Base-by-base conservation (phyloP, 345 rosid species). In the Toxicodendron radicans region DNA sequence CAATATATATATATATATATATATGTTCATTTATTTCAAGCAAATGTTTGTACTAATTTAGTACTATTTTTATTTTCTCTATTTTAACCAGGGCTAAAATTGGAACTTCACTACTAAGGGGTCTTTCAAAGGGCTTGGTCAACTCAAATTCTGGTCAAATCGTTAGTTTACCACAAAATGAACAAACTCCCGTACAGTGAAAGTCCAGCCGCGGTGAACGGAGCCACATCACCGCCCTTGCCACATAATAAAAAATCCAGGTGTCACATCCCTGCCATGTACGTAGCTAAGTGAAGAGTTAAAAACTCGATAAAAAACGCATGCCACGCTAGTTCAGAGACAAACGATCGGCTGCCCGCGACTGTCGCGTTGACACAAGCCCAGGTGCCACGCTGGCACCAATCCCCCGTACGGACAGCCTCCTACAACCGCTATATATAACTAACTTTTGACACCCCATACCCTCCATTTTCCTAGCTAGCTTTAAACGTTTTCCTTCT, bases 361-460 rank as follows among this genome's bases (percentile, higher is more conserved):
- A 59, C 43, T 64, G 4, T 35, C 79, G 82, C 61, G 77, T 76
- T 79, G 88, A 80, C 83, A 32, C 73, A 64, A 35, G 68, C 65
- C 14, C 41, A 60, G 27, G 35, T 41, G 60, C 74, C 76, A 60
- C n/a, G 45, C 51, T 66, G 83, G 78, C 75, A 33, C 16, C 13
- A 18, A 27, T 27, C 30, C 24, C 60, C 62, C 20, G 75, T 73
- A 73, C 80, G 81, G 82, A 58, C 70, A 71, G 3, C 75, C 67
- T 17, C 21, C 23, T 32, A 48, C 32, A 27, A 7, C 68, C 17
- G 52, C 75, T 76, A 66, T 71, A 70, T 73, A 65, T 76, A 80
- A 76, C 78, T 5, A 75, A 68, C 73, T 75, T 75, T 75, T 61
- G 82, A 84, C 86, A 79, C 76, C 86, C 82, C 83, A 76, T 56